phyloP scores from a whole-genome alignment of 2,329 filamentous ascomycete species.

The Microcera coccophila region DNA sequence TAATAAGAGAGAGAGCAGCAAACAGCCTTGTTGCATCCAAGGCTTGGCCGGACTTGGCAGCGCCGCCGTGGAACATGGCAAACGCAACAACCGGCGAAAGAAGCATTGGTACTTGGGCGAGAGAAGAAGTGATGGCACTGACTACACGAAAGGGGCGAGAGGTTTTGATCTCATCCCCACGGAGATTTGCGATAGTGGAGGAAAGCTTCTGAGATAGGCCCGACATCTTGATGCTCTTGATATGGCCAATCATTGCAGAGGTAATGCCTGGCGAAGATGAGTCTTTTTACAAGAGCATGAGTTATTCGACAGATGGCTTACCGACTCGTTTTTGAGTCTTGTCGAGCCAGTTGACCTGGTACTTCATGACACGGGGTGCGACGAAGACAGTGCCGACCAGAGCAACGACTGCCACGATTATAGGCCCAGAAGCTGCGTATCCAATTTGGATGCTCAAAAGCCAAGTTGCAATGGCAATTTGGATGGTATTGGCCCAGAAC shows the following conservation, averaged over 20 bases:
- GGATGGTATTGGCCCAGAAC: constrained; percentile 35
- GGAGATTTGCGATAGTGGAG: constrained; percentile 26
- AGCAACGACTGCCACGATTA: constrained; percentile 29
- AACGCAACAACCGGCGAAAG: constrained; percentile 39
- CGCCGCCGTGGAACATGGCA: constrained; percentile 32
- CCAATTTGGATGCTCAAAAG: constrained; percentile 34
- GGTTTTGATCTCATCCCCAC: constrained; percentile 35
- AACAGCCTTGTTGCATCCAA: constrained; percentile 37
- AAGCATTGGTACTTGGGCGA: constrained; percentile 32
- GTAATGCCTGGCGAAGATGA: constrained; percentile 22
- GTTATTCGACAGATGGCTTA: constrained; percentile 6
- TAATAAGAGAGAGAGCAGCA: constrained; percentile 39
- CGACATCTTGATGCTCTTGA: constrained; percentile 42
- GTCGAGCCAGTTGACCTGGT: constrained; percentile 25
- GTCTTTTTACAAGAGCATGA: background rate
- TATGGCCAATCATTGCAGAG: constrained; percentile 35
- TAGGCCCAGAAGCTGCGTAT: constrained; percentile 31
- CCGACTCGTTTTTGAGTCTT: constrained; percentile 28
- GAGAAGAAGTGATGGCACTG: constrained; percentile 32
- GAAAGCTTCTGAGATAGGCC: constrained; percentile 34
- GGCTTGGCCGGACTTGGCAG: constrained; percentile 25
- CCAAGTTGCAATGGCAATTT: constrained; percentile 33
- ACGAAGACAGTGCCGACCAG: constrained; percentile 25
- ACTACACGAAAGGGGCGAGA: constrained; percentile 34
- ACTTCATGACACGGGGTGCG: constrained; percentile 27